These are phyloP conservation scores for Fraxinus latifolia DNA, from an alignment of 305 asterid genomes.

Conservation along the genomic window DNA sequence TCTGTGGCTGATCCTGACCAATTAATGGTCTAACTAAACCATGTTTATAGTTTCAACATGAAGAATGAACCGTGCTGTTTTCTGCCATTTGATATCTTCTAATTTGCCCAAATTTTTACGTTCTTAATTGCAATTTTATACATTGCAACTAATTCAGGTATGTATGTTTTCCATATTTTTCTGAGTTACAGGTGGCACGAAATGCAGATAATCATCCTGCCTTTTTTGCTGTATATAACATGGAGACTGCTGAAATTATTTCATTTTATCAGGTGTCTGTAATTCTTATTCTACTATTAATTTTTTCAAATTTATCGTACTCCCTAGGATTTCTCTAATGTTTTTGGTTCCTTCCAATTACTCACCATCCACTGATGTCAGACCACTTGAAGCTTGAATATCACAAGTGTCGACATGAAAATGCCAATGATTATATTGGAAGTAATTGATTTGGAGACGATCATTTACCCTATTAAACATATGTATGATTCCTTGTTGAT, in stretches of 20 bases:
- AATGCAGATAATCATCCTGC: slow-evolving; percentile 87
- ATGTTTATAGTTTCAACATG: not conserved
- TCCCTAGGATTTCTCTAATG: not conserved
- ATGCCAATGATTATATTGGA: not conserved
- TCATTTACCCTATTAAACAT: not conserved
- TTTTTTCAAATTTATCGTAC: not conserved
- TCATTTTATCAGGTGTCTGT: slow-evolving; percentile 79
- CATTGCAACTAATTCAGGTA: not conserved
- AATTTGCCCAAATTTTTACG: not conserved
- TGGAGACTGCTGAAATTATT: slow-evolving; percentile 89
- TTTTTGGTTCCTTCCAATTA: not conserved
- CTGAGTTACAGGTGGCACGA: slow-evolving; percentile 63
- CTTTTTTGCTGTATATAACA: slow-evolving; percentile 92
- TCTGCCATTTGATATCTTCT: not conserved
- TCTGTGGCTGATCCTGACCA: not conserved
- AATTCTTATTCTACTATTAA: not conserved
- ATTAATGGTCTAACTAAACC: not conserved
- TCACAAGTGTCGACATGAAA: not conserved
- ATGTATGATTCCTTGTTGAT: not conserved
- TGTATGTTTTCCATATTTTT: slow-evolving; percentile 23
- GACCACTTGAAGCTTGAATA: not conserved
- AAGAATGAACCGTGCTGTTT: not conserved
- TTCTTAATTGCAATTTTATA: not conserved
- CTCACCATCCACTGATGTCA: not conserved
- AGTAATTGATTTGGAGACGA: not conserved